phyloP scores from a whole-genome alignment of 495 filamentous ascomycete species.

The Astrothelium subdiscretum region DNA sequence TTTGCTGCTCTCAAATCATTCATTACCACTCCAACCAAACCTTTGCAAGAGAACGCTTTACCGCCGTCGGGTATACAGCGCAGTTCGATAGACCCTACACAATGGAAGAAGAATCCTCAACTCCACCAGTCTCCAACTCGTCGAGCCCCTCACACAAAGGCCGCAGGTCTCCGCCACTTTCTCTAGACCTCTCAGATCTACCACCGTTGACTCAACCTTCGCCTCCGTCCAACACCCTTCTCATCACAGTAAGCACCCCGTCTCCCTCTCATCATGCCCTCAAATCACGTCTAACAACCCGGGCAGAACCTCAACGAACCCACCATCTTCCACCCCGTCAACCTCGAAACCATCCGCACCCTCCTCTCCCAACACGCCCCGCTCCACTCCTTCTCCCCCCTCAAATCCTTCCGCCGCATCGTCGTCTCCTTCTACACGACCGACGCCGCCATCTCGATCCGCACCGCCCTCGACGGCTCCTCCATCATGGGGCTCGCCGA shows the following conservation, averaged over 20 bases:
- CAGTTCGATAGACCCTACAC: not conserved
- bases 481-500: slow-evolving; percentile 48
- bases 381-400: slow-evolving; percentile 78
- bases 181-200: slow-evolving; percentile 69
- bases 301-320: slow-evolving; percentile 59
- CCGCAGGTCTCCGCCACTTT: slow-evolving; percentile 43
- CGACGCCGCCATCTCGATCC: slow-evolving; percentile 60
- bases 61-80: not conserved
- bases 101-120: slow-evolving; percentile 1
- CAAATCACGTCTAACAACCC: slow-evolving; percentile 3
- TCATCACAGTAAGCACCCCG: slow-evolving; percentile 41
- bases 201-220: slow-evolving; percentile 70
- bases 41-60: not conserved
- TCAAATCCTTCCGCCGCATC: slow-evolving; percentile 87
- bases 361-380: slow-evolving; percentile 56
- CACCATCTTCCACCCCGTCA: slow-evolving; percentile 64
- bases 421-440: slow-evolving; percentile 72
- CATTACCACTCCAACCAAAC: not conserved
- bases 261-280: not conserved
- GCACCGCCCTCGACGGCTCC: slow-evolving; percentile 58
- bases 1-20: not conserved
- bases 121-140: slow-evolving; percentile 7
- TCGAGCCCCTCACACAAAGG: slow-evolving; percentile 9
- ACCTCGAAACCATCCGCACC: slow-evolving; percentile 62
- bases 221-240: slow-evolving; percentile 81